Evolutionary conservation across 768 basidiomycete genomes (phyloP).

Genomic region (Termitomyces sp.): DNA sequence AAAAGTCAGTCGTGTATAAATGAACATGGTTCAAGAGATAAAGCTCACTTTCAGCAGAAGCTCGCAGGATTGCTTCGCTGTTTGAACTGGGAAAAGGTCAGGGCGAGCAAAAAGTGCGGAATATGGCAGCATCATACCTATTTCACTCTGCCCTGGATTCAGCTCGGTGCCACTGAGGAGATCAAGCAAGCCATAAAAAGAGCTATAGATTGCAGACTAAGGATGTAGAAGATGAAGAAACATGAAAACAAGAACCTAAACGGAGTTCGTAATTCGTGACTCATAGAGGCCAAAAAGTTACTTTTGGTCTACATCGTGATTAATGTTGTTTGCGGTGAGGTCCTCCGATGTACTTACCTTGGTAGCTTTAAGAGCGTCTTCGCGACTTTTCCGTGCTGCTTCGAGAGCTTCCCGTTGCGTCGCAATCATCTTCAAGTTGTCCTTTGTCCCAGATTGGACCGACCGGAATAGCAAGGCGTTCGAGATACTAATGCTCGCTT

Average conservation of each 20-base stretch:
- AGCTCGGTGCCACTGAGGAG: constrained; percentile 72
- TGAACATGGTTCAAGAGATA: not conserved
- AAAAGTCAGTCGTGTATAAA: not conserved
- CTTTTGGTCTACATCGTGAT: constrained; percentile 60
- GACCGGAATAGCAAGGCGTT: constrained; percentile 76
- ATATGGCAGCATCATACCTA: constrained; percentile 40
- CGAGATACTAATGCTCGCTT: constrained; percentile 73
- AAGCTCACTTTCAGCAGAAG: constrained; percentile 58
- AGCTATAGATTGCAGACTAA: constrained; percentile 34
- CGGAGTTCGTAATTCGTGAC: constrained; percentile 74
- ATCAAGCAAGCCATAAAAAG: constrained; percentile 76
- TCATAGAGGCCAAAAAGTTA: constrained; percentile 77
- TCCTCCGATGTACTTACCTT: constrained; percentile 39
- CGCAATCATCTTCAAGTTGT: constrained; percentile 79
- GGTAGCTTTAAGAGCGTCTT: constrained; percentile 72
- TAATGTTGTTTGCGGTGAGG: too few relatives aligned
- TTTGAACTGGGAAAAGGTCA: constrained; percentile 49
- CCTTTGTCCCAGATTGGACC: constrained; percentile 69
- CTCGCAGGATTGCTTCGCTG: constrained; percentile 77
- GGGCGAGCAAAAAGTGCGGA: not conserved
- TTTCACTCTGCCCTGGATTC: constrained; percentile 67
- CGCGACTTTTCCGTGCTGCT: constrained; percentile 65
- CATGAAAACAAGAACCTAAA: constrained; percentile 48
- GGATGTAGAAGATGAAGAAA: not conserved
- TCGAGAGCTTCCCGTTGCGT: constrained; percentile 68